These are phyloP conservation scores for Sugiyamaella valdiviana DNA, from an alignment of 805 yeast species.

Conservation along the genomic window DNA sequence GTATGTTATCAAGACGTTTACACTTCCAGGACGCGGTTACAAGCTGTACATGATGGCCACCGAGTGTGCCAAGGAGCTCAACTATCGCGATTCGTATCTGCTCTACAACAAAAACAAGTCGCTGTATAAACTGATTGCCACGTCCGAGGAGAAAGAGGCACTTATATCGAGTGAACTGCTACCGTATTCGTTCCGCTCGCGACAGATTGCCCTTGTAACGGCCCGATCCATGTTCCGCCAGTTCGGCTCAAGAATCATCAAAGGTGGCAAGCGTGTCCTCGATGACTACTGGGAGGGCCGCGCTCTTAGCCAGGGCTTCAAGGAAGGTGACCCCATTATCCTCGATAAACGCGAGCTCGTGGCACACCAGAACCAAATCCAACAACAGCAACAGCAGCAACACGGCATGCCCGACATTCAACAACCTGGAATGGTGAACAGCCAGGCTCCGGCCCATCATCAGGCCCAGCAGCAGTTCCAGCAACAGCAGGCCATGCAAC, in stretches of 20 bases:
- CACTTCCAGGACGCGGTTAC: constrained; percentile 33
- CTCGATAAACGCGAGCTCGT: constrained; percentile 23
- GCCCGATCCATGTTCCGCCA: constrained; percentile 42
- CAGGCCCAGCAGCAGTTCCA: constrained; percentile 36
- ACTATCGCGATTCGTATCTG: constrained; percentile 47
- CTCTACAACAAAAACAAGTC: constrained; percentile 40
- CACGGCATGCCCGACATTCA: background rate
- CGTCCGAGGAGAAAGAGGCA: constrained; percentile 36
- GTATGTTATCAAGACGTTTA: constrained; percentile 38
- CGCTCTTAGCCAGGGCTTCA: constrained; percentile 39
- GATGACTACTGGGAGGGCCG: constrained; percentile 55
- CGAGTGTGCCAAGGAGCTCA: constrained; percentile 38
- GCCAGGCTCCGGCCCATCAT: too few species aligned
- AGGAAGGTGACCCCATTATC: constrained; percentile 40
- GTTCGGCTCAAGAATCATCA: constrained; percentile 47
- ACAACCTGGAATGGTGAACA: background rate
- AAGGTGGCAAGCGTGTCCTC: constrained; percentile 41
- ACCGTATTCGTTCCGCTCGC: constrained; percentile 28
- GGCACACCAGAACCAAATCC: constrained; percentile 10
- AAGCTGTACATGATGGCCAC: constrained; percentile 38
- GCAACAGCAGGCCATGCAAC: constrained; percentile 37
- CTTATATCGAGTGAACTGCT: constrained; percentile 31
- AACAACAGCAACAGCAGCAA: background rate
- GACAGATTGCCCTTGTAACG: constrained; percentile 35
- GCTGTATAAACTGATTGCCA: constrained; percentile 34